Percentiles rank a stretch among this genome's conserved stretches.
Conservation (phyloP, 2,329 filamentous ascomycete genomes). For the Zasmidium cellare region DNA sequence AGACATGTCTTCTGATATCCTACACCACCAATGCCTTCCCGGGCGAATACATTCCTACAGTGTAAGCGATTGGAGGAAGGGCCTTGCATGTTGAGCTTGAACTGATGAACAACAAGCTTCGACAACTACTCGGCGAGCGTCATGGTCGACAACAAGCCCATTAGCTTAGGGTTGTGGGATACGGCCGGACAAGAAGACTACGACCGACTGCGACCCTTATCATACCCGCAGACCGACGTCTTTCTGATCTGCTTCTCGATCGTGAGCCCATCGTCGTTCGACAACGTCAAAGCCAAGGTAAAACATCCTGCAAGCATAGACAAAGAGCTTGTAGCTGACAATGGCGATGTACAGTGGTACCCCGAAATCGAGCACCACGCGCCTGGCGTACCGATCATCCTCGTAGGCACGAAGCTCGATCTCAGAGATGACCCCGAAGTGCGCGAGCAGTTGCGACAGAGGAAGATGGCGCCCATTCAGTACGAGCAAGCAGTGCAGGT, state of each 20-base stretch:
- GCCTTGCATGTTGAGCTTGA: neutral
- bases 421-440: conserved; percentile 85
- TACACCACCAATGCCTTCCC: conserved; percentile 99
- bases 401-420: conserved; percentile 96
- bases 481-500: conserved; percentile 88
- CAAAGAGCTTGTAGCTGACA: conserved; percentile 8
- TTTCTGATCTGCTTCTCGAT: conserved; percentile 99
- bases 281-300: conserved; percentile 99
- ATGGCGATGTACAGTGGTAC: conserved; percentile 70
- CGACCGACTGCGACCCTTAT: conserved; percentile 88
- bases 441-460: conserved; percentile 76
- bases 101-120: conserved; percentile 60
- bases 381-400: conserved; percentile 90
- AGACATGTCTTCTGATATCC: conserved; percentile 99
- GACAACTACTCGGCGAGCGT: conserved; percentile 99
- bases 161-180: conserved; percentile 97
- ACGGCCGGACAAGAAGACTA: conserved; percentile 99
- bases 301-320: conserved; percentile 23
- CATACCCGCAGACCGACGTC: conserved; percentile 97
- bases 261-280: conserved; percentile 94
- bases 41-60: conserved; percentile 99
- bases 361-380: conserved; percentile 97
- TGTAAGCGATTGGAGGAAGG: conserved; percentile 58
- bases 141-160: conserved; percentile 97
- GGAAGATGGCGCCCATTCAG: conserved; percentile 95